Evolutionary conservation across 805 yeast species (phyloP).

Genomic region (Nakazawaea anatomiae): DNA sequence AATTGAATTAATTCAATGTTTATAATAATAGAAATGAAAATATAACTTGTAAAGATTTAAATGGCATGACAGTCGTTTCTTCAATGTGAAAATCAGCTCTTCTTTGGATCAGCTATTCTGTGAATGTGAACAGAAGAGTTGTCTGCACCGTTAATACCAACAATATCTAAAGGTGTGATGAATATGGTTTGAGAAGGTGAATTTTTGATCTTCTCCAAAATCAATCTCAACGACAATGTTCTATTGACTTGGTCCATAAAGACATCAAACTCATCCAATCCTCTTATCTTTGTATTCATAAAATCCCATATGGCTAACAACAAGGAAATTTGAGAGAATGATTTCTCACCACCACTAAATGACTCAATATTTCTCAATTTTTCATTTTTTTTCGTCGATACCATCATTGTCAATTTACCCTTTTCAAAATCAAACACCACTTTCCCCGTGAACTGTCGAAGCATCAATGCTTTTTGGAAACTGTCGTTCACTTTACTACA

Average conservation of each 20-base stretch:
- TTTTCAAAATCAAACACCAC: conserved; percentile 55
- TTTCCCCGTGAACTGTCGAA: conserved; percentile 71
- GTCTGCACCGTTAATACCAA: conserved; percentile 56
- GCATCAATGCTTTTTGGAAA: conserved; percentile 53
- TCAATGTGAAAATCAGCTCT: not conserved
- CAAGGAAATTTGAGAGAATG: conserved; percentile 86
- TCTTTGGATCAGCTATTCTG: conserved; percentile 37
- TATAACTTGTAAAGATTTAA: too few relatives aligned
- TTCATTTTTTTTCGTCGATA: conserved; percentile 54
- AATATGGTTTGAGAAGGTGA: conserved; percentile 80
- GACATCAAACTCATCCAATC: conserved; percentile 95
- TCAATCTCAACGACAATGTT: conserved; percentile 66
- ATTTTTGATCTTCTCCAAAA: conserved; percentile 56
- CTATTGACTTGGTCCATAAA: conserved; percentile 95
- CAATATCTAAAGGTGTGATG: conserved; percentile 90
- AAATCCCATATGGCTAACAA: conserved; percentile 88
- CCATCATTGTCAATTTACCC: conserved; percentile 48
- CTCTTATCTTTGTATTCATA: conserved; percentile 83
- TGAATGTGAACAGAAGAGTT: conserved; percentile 55
- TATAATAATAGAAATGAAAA: too few relatives aligned
- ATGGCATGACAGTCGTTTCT: too few relatives aligned
- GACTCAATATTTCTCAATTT: conserved; percentile 69
- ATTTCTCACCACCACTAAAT: conserved; percentile 94
- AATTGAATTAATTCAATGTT: too few relatives aligned
- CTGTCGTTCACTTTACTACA: conserved; percentile 45